These are phyloP conservation scores for Helotiales sp. DNA, from an alignment of 2,329 filamentous ascomycete species.

Conservation along the genomic window DNA sequence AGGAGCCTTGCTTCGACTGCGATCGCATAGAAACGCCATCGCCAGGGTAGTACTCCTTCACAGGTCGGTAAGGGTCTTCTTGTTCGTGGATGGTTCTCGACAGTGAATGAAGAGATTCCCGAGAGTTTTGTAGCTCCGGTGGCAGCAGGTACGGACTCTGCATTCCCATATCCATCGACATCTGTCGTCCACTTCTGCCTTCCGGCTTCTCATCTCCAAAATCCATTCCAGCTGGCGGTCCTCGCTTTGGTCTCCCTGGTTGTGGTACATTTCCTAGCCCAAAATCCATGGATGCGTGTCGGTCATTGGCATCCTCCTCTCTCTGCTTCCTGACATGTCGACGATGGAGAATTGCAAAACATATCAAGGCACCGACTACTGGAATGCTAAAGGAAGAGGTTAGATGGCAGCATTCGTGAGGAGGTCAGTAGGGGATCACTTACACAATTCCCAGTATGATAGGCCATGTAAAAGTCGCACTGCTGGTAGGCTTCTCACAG, in stretches of 20 bases:
- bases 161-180: conserved; percentile 70
- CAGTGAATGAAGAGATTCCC: conserved; percentile 85
- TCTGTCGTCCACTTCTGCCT: conserved; percentile 52
- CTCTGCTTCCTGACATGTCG: conserved; percentile 73
- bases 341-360: conserved; percentile 79
- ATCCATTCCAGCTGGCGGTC: conserved; percentile 13
- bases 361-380: conserved; percentile 65
- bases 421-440: conserved; percentile 47
- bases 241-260: conserved; percentile 31
- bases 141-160: conserved; percentile 95
- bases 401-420: background rate
- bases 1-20: conserved; percentile 51
- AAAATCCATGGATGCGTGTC: conserved; percentile 91
- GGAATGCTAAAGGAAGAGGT: conserved; percentile 67
- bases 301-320: conserved; percentile 82
- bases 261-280: conserved; percentile 66
- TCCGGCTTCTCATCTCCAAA: conserved; percentile 28
- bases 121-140: conserved; percentile 75
- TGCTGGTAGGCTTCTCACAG: conserved; percentile 65
- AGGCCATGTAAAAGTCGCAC: conserved; percentile 63
- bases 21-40: conserved; percentile 63
- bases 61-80: conserved; percentile 83
- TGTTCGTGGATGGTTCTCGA: conserved; percentile 74
- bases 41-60: conserved; percentile 60
- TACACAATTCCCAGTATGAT: conserved; percentile 75